Evolutionary conservation across 352 stramenopile genomes (phyloP), one percentile per base, ranked within the genome.

Genomic region (Phytophthora aleatoria): DNA sequence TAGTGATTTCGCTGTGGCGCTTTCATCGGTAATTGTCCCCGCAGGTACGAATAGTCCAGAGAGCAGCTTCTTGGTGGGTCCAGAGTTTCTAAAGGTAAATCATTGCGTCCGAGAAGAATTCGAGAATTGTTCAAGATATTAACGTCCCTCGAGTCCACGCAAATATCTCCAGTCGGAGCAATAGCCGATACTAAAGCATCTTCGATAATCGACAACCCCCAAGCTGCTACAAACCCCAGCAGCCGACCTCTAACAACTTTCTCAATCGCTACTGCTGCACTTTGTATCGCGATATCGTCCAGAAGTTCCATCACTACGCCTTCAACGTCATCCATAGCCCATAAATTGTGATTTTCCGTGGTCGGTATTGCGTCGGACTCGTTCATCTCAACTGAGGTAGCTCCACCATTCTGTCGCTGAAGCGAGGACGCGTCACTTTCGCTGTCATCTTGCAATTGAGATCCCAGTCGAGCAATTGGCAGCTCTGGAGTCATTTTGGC

Each of bases 291-390:
- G 12, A 84, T 41, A 30, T 79, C 69, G 2, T 58, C 43, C 9
- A 81, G 20, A 39, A 74, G n/a, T 35, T 65, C 43, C 33, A 70
- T 15, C 9, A 70, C 67, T 1, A 57, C 12, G 30, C 76, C 69
- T 39, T 81, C 72, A 12, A 50, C 56, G 28, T 83, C 75, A 49
- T 71, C 66, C 27, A 74, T 26, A 48, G 8, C 27, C 61, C 43
- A 66, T 24, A 16, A 26, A 11, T 7, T 50, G 24, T 20, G 35
- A 7, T 5, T 58, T 54, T 50, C 35, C 11, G n/a, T 59, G 15
- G 12, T 27, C 9, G 16, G 11, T 43, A 15, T 10, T 36, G 6
- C 30, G 24, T 48, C 30, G 3, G 41, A 50, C 39, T 45, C 43
- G 24, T 48, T 6, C 6, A 31, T 24, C 28, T 16, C 35, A 41